Percentiles rank a stretch among this genome's conserved stretches.
Conservation (phyloP, 2,329 filamentous ascomycete genomes). For the Calonectria leucothoes region DNA sequence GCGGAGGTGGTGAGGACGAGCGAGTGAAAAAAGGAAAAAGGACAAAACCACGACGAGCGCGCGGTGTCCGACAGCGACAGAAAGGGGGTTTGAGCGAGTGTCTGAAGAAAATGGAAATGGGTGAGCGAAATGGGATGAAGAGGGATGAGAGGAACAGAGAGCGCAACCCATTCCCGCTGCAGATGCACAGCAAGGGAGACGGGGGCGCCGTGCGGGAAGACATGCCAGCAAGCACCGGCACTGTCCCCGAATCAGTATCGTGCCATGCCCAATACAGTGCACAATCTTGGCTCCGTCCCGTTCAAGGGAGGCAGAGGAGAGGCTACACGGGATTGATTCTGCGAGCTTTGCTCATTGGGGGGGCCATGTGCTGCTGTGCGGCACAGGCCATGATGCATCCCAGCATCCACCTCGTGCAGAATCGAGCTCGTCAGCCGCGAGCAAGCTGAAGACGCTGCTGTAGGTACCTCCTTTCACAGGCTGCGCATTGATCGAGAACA, state of each 20-base stretch:
- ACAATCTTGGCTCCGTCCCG: not conserved
- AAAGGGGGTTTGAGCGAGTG: constrained; percentile 18
- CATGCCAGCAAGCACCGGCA: not conserved
- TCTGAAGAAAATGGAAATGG: constrained; percentile 7
- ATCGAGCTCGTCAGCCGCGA: not conserved
- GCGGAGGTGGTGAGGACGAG: not conserved
- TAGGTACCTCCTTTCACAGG: not conserved
- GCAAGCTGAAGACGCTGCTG: not conserved
- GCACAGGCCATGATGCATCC: constrained; percentile 3
- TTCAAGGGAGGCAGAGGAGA: not conserved
- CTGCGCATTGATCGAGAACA: not conserved
- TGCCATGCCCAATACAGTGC: constrained; percentile 10
- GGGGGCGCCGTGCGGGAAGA: constrained; percentile 12
- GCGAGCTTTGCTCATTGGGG: not conserved
- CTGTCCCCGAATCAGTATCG: not conserved
- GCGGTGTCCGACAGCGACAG: constrained; percentile 13
- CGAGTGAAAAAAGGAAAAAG: constrained; percentile 7
- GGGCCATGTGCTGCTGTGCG: not conserved
- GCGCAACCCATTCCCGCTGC: constrained; percentile 3
- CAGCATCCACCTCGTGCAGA: not conserved
- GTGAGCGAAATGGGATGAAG: constrained; percentile 3
- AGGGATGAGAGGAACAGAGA: constrained; percentile 12
- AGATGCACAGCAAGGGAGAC: constrained; percentile 1
- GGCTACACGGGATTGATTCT: not conserved
- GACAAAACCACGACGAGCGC: not conserved